These are phyloP conservation scores for Haplographium delicatum DNA, from an alignment of 495 filamentous ascomycete genomes.

Conservation along the genomic window DNA sequence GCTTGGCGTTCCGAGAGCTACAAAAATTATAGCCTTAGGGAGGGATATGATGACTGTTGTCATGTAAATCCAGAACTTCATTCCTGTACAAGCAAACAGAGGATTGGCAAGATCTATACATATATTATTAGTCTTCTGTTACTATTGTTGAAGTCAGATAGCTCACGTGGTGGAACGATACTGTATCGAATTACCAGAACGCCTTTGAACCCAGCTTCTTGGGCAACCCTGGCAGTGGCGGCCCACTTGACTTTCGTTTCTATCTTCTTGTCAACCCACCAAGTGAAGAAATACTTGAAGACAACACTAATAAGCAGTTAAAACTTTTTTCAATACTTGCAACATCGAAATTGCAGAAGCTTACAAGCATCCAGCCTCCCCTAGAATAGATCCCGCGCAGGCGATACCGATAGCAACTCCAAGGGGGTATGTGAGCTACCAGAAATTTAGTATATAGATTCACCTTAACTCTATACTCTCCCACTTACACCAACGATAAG, in stretches of 20 bases:
- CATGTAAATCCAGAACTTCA: constrained; percentile 30
- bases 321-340: background rate
- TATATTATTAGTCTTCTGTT: background rate
- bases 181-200: constrained; percentile 31
- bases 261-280: constrained; percentile 25
- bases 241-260: constrained; percentile 30
- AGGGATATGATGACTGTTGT: constrained; percentile 29
- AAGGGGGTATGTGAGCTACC: constrained; percentile 28
- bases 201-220: constrained; percentile 29
- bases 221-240: constrained; percentile 25
- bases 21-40: constrained; percentile 21
- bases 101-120: constrained; percentile 28
- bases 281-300: constrained; percentile 26
- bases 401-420: constrained; percentile 29
- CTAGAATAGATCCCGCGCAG: constrained; percentile 29
- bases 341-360: too few species aligned
- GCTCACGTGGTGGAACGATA: constrained; percentile 28
- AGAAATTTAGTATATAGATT: background rate
- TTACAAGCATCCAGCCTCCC: constrained; percentile 21
- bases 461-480: background rate
- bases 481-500: constrained; percentile 27
- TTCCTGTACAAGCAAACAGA: constrained; percentile 30
- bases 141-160: background rate
- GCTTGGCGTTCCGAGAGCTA: constrained; percentile 5
- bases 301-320: constrained; percentile 26